phyloP scores from a whole-genome alignment of 129 eudicot species.

The Kitagawia praeruptora region DNA sequence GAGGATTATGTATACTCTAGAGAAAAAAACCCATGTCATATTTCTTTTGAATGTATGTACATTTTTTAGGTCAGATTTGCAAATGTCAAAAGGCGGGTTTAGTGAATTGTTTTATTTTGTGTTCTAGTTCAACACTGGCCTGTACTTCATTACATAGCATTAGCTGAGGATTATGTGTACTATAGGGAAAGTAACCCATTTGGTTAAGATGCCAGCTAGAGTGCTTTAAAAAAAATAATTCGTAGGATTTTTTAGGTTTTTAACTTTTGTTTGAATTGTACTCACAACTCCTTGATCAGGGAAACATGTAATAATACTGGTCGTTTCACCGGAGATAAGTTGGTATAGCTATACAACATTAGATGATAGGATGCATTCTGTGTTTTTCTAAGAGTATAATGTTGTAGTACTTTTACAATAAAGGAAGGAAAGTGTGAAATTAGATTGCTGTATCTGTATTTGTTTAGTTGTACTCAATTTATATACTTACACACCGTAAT shows the following conservation, averaged over 20 bases:
- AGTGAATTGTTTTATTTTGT: background rate
- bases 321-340: background rate
- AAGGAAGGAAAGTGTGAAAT: background rate
- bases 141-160: background rate
- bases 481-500: constrained; percentile 1
- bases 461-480: background rate
- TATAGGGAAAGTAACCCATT: background rate
- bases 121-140: background rate
- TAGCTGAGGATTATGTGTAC: background rate
- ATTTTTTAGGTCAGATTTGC: background rate
- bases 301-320: background rate
- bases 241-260: background rate
- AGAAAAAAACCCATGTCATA: background rate
- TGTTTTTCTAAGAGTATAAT: background rate
- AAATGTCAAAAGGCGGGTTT: background rate
- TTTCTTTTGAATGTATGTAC: background rate
- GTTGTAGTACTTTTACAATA: too few species aligned
- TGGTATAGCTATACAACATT: background rate
- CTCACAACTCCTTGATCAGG: background rate
- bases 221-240: too few species aligned
- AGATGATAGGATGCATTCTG: background rate
- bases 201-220: background rate
- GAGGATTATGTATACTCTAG: background rate
- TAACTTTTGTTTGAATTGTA: background rate
- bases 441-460: background rate